Evolutionary conservation across 192 early-diverging fungal species (phyloP).

Genomic region (Coemansia sp.): DNA sequence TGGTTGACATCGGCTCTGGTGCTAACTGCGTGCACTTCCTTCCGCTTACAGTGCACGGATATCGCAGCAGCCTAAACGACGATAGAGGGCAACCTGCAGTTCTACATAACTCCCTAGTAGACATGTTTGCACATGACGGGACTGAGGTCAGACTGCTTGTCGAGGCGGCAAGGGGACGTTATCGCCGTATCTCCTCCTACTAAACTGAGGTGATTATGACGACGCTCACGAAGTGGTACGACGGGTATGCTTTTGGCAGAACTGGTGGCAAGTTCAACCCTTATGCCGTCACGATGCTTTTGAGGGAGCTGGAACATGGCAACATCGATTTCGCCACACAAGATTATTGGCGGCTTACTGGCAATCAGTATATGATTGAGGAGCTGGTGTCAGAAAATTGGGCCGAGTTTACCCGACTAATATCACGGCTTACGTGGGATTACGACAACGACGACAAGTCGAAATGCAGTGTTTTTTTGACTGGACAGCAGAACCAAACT

Average conservation of each 20-base stretch:
- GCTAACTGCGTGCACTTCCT: neutral
- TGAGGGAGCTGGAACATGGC: neutral
- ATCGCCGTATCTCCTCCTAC: neutral
- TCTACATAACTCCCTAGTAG: too few species aligned
- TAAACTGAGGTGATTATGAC: neutral
- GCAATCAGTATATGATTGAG: neutral
- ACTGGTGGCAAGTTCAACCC: conserved; percentile 2
- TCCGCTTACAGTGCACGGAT: neutral
- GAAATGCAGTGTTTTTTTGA: neutral
- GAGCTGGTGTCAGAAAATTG: neutral
- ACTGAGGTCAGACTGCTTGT: neutral
- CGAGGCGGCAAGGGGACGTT: neutral
- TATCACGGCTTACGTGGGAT: neutral
- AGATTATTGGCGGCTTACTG: neutral
- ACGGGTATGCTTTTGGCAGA: neutral
- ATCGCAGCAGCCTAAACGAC: neutral
- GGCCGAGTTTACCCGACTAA: neutral
- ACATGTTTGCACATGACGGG: neutral
- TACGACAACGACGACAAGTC: neutral
- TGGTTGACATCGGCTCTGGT: neutral
- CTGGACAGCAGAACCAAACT: neutral
- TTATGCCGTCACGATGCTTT: neutral
- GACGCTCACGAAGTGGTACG: neutral
- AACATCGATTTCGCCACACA: neutral
- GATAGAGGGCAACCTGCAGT: too few species aligned